Base-by-base conservation (phyloP, 2,329 filamentous ascomycete genomes). In the Leptosphaerulina australis region DNA sequence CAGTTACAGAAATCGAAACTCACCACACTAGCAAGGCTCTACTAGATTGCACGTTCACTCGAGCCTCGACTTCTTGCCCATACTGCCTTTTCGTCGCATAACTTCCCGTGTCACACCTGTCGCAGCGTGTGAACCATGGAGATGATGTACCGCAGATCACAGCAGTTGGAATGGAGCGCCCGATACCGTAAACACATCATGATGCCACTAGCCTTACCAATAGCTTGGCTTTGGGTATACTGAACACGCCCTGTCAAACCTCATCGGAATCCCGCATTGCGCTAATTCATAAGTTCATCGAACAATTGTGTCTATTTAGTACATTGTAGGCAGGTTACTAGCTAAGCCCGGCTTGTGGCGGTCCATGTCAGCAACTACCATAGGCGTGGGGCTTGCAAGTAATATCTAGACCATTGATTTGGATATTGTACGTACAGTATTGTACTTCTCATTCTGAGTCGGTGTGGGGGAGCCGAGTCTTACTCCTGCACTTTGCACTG, bases 291-390 rank as follows among this genome's bases (percentile, higher is more conserved):
- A 35, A 24, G 25, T 25, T 38, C 50, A 22, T 57, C 55, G 38
- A 54, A 38, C 45, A 48, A 50, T 45, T 67, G 60, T 62, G 63
- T 50, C 43, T 44, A 6, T 50, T 52, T 53, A 63, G 44, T 43
- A 53, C 51, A 29, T 18, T 34, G 38, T 24, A 14, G 58, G 60
- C 31, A 59, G 20, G n/a, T 11, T 24, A 33, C 66, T 68, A 68
- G 55, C 68, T 53, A 50, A 35, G 62, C 63, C 46, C 59, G 58
- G 55, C 52, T 26, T 39, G 26, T 48, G 37, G 44, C 47, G 37
- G 55, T 52, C 57, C 50, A 56, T 67, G 67, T 63, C 57, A 66
- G 64, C 65, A 64, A 46, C 53, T 53, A 49, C 51, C 56, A 59
- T 60, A 53, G 36, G 18, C 56, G 49, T 56, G 46, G 49, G 41